A percentile compares a stretch with the other conserved stretches of the same genome.
phyloP scores from a whole-genome alignment of 345 rosid genomes.

The Citrus inodora region DNA sequence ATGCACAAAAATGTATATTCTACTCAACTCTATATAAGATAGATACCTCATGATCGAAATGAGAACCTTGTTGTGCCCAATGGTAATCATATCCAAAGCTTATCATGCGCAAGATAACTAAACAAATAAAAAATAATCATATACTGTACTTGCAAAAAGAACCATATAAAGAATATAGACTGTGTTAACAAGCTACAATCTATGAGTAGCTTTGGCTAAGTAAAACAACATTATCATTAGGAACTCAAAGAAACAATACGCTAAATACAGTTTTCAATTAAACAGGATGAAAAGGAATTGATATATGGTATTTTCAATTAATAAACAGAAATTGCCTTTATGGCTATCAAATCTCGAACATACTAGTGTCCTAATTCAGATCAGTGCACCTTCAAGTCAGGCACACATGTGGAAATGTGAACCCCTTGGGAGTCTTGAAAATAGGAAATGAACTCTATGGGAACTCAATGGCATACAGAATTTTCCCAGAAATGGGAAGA shows the following conservation, averaged over 20 bases:
- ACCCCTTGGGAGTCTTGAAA: not conserved
- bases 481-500: not conserved
- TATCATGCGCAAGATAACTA: constrained; percentile 87
- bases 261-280: not conserved
- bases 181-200: not conserved
- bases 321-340: not conserved
- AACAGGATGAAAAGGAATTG: not conserved
- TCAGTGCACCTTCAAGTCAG: not conserved
- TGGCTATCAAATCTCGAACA: not conserved
- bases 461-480: not conserved
- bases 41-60: constrained; percentile 67
- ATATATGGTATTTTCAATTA: not conserved
- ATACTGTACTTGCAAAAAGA: not conserved
- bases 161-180: not conserved
- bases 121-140: constrained; percentile 2
- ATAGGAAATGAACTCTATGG: not conserved
- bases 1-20: not conserved
- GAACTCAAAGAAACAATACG: not conserved
- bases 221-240: not conserved
- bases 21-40: not conserved
- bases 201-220: not conserved
- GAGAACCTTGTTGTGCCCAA: constrained; percentile 62
- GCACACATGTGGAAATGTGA: not conserved
- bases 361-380: not conserved
- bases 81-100: constrained; percentile 91